Conservation (phyloP, 352 stramenopile species). For the Phytophthora syringae region DNA sequence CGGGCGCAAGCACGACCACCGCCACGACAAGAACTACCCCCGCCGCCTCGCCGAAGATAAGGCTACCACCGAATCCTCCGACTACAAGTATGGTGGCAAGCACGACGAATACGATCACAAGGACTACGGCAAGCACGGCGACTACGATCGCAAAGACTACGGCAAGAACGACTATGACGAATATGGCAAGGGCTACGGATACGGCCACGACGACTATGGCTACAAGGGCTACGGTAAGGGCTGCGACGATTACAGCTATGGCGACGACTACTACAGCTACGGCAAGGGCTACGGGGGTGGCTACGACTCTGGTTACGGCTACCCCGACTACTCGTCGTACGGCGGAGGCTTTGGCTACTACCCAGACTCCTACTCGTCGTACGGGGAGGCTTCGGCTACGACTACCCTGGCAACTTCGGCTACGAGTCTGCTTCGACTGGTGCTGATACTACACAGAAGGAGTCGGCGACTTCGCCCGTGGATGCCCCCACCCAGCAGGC, state of each 20-base stretch:
- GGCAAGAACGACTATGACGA: background rate
- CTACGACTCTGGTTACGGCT: background rate
- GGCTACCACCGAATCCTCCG: slow-evolving; percentile 7
- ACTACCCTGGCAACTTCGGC: slow-evolving; percentile 1
- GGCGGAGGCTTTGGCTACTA: slow-evolving; percentile 3
- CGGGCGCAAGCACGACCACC: background rate
- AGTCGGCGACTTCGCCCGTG: background rate
- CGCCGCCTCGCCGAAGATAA: slow-evolving; percentile 28
- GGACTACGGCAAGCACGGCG: background rate
- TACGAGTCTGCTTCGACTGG: slow-evolving; percentile 5
- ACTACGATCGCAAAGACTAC: background rate
- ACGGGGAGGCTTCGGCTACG: slow-evolving; percentile 1
- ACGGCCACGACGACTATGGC: slow-evolving; percentile 1
- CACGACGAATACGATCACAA: background rate
- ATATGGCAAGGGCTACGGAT: background rate
- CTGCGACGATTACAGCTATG: background rate
- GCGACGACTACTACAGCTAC: background rate
- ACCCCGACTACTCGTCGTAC: no score
- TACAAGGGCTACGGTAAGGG: background rate
- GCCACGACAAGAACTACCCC: slow-evolving; percentile 28
- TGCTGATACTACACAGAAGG: slow-evolving; percentile 1
- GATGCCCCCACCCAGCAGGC: background rate
- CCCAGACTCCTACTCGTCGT: slow-evolving; percentile 9
- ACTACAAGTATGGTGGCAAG: slow-evolving; percentile 15
- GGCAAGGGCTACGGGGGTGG: background rate